Base-by-base conservation (phyloP, 1,284 basidiomycete genomes). In the Phylloporus sp. region DNA sequence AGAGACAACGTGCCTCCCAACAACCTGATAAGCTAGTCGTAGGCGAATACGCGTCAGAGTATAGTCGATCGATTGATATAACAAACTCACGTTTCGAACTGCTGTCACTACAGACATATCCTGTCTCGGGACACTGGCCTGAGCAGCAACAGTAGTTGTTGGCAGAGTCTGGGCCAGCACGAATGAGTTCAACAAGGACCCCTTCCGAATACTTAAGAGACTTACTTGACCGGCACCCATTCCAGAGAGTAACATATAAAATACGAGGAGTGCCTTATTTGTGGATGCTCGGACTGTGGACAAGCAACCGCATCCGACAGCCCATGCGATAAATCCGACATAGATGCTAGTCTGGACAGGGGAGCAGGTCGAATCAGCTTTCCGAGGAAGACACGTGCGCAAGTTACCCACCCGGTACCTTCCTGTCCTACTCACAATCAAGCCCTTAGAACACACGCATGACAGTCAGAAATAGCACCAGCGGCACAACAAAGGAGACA, bases 51-150 rank as follows among this genome's bases (percentile, higher is more conserved):
- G 28, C 22, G 17, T 73, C 37, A 65, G 54, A 15, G 1, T 46
- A 44, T 4, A 12, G 17, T 44, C 20, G 55, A 53, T 20, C 46
- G 24, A 11, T 18, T 40, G n/a, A n/a, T 32, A n/a, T 6, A 53
- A 18, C 10, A 22, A 20, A 72, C 81, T 58, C 63, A 86, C 86
- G 69, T 91, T 91, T 37, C 90, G 81, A 56, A 88, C 83, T 0
- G 86, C 85, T 0, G 90, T 92, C 2, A 91, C 89, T 11, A 90
- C 89, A 2, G 88, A 87, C 84, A 91, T 87, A 64, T 91, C 89
- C 52, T 80, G 79, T 29, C 89, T 77, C 0, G 85, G 74, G 2
- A 91, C 90, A 28, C 88, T 89, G 0, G 89, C 88, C 70, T 92
- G 90, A 6, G 85, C 88, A 0, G 90, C 89, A 4, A 91, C 84